A percentile compares a stretch with the other conserved stretches of the same genome.
Conservation (phyloP, 805 yeast genomes). For the Teunomyces panamensis region DNA sequence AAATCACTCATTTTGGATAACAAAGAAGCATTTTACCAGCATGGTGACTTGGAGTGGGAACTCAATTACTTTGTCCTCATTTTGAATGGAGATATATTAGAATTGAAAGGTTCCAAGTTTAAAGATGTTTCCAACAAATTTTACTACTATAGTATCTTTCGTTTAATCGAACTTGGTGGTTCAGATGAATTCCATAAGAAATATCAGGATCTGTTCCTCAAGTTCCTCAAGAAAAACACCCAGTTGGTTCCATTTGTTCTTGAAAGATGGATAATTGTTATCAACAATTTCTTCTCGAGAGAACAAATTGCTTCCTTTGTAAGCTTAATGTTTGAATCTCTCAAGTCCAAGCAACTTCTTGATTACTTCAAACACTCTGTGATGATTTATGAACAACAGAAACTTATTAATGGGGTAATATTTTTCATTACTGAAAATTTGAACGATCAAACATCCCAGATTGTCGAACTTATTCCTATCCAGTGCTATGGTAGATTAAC, state of each 20-base stretch:
- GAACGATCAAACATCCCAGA: constrained; percentile 4
- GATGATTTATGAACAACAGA: constrained; percentile 48
- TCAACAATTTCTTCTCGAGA: constrained; percentile 31
- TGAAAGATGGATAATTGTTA: constrained; percentile 54
- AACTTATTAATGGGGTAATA: constrained; percentile 30
- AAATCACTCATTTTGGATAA: constrained; percentile 8
- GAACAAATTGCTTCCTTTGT: constrained; percentile 28
- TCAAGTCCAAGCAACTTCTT: constrained; percentile 3
- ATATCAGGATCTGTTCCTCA: constrained; percentile 11
- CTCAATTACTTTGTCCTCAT: constrained; percentile 46
- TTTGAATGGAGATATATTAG: constrained; percentile 35
- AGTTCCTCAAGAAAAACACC: constrained; percentile 7
- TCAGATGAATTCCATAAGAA: constrained; percentile 4
- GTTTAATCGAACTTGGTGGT: constrained; percentile 47
- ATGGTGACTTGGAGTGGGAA: constrained; percentile 36
- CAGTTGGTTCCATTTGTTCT: constrained; percentile 20
- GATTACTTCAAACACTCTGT: constrained; percentile 23
- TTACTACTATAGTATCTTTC: constrained; percentile 42
- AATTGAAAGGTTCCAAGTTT: constrained; percentile 6
- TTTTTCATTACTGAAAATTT: constrained; percentile 13
- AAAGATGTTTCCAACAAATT: constrained; percentile 9
- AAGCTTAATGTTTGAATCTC: constrained; percentile 18
- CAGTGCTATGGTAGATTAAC: constrained; percentile 35
- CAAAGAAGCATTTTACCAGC: constrained; percentile 15
- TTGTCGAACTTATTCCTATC: constrained; percentile 40